Conservation (phyloP, 345 rosid genomes). For the Hibiscus mutabilis region DNA sequence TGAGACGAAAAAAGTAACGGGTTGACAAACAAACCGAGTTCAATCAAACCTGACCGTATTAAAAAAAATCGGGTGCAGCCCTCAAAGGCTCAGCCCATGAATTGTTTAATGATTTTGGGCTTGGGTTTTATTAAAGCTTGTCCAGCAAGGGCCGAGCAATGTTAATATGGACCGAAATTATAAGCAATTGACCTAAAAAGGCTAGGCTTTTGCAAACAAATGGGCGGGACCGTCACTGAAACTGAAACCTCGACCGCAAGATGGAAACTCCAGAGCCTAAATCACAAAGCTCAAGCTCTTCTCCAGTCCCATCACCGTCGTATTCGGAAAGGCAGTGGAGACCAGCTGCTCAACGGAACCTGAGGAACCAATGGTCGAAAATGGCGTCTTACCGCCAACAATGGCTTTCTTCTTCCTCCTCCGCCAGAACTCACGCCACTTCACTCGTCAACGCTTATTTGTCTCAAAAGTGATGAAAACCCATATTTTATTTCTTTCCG, state of each 20-base stretch:
- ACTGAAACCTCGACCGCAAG: neutral
- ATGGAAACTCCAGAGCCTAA: conserved; percentile 13
- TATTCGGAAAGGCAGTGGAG: conserved; percentile 70
- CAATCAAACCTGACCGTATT: too few species aligned
- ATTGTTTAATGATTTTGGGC: neutral
- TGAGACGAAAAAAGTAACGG: too few species aligned
- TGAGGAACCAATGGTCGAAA: conserved; percentile 89
- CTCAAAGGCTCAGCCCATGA: too few species aligned
- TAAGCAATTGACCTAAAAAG: neutral
- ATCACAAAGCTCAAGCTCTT: conserved; percentile 4
- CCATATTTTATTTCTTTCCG: neutral
- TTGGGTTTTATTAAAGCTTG: neutral
- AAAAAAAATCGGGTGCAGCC: too few species aligned
- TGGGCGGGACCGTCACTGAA: neutral
- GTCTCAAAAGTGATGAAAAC: conserved; percentile 43
- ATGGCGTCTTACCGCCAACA: conserved; percentile 42
- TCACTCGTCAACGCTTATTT: conserved; percentile 69
- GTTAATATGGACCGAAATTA: neutral
- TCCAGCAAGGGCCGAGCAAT: neutral
- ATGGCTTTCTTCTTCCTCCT: conserved; percentile 54
- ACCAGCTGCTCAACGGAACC: conserved; percentile 78
- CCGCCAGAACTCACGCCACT: conserved; percentile 66
- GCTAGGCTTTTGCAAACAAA: neutral
- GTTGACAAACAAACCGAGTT: too few species aligned
- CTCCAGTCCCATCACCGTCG: conserved; percentile 32